Evolutionary conservation across 2,329 filamentous ascomycete genomes (phyloP), one percentile per base, ranked within the genome.

Genomic region (Alternaria longipes): DNA sequence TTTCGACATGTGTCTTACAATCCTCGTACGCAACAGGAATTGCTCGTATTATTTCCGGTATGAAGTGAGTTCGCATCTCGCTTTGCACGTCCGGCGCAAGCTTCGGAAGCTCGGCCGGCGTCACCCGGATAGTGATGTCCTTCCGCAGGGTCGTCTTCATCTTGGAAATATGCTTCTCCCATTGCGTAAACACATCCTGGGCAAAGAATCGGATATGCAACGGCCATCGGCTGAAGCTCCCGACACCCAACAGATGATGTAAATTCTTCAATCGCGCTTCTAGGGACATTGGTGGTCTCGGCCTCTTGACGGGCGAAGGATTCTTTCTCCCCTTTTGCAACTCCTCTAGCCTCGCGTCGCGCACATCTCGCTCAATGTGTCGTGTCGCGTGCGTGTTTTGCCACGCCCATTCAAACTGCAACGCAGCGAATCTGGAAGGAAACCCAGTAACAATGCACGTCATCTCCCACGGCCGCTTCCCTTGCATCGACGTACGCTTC

Each of bases 371-470:
- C 46, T 90, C 85, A 59, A 97, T 93, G 75, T 97, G 93, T 34
- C 90, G 83, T 5, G 94, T 94, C 34, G 90, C 78, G 74, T 95
- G 91, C 2, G 93, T 88, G 74, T 98, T 93, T 67, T 92, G 92
- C 84, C 96, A 90, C 40, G 94, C 94, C 94, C 94, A 97, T 91
- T 98, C 94, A 74, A 99, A 98, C 74, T 98, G 94, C 65, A 99
- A 81, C 1, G 95, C 95, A 0, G 92, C 93, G 36, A 94, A 88
- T 72, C 90, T 90, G 67, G 91, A 94, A 0, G 92, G 93, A 67
- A 99, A 99, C 0, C 94, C 94, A 7, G 91, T 91, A 1, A 98
- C 91, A 6, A 97, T 83, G 41, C 88, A 89, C 2, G 92, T 87
- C 91, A 97, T 96, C 56, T 80, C 77, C 78, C 95, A 98, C 0